Evolutionary conservation across 495 filamentous ascomycete species (phyloP).

Genomic region (Arthonia radiata): DNA sequence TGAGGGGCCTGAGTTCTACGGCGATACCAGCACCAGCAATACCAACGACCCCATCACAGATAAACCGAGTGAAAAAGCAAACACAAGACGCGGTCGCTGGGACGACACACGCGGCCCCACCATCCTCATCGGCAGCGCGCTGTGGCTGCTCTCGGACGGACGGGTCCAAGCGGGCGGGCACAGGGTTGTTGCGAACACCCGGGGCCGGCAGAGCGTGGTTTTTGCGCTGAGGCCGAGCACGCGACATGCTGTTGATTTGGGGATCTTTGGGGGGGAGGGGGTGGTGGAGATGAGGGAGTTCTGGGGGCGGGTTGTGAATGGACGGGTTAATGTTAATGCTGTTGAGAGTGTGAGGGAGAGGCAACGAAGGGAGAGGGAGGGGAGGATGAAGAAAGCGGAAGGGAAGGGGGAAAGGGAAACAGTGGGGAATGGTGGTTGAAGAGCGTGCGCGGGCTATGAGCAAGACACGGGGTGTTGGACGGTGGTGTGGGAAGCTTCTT

Average conservation of each 20-base stretch:
- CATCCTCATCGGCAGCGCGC: conserved; percentile 3
- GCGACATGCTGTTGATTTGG: conserved; percentile 1
- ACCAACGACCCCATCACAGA: not conserved
- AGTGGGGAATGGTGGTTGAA: no score
- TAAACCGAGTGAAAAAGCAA: not conserved
- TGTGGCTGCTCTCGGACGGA: conserved; percentile 1
- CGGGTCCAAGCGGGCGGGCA: conserved; percentile 4
- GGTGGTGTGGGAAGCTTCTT: no score
- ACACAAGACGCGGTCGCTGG: conserved; percentile 2
- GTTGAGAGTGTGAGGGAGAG: conserved; percentile 2
- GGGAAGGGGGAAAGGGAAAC: no score
- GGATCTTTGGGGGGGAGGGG: conserved; percentile 4
- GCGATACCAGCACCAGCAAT: not conserved
- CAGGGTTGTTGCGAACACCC: conserved; percentile 3
- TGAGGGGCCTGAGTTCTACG: no score
- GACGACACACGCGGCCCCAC: conserved; percentile 3
- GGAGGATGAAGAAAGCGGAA: no score
- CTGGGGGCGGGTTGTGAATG: conserved; percentile 4
- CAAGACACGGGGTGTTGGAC: no score
- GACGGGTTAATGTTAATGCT: conserved; percentile 5
- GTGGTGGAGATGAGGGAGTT: conserved; percentile 2
- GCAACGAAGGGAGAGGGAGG: no score
- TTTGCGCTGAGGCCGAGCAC: conserved; percentile 4
- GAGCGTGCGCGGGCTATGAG: no score
- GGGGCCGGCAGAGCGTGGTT: conserved; percentile 3